phyloP scores from a whole-genome alignment of 768 basidiomycete genomes.

The Gymnopilus dilepis region DNA sequence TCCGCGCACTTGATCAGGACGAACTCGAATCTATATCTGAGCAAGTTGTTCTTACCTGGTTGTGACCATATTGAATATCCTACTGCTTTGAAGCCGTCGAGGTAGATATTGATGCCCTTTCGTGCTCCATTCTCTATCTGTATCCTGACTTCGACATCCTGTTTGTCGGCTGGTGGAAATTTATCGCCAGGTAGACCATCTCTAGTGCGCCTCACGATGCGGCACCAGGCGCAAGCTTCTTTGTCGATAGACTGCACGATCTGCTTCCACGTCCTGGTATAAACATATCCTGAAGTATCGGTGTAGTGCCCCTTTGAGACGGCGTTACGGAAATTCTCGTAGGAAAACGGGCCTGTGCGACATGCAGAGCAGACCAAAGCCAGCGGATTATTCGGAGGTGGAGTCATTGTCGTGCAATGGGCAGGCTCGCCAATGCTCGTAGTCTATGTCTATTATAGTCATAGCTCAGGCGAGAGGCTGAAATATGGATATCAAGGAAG shows the following conservation, averaged over 20 bases:
- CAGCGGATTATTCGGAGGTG: neutral
- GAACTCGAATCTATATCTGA: too few species aligned
- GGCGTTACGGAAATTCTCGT: conserved; percentile 3
- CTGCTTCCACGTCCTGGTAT: neutral
- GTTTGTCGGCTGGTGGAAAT: neutral
- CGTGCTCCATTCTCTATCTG: neutral
- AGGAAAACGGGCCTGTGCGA: conserved; percentile 12
- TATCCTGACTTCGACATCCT: neutral
- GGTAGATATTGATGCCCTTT: neutral
- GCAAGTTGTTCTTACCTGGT: too few species aligned
- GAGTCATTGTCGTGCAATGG: neutral
- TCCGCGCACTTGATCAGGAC: too few species aligned
- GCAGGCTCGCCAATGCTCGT: too few species aligned
- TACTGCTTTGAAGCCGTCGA: neutral
- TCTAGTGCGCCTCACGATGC: neutral
- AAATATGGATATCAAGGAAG: too few species aligned
- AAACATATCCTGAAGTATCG: neutral
- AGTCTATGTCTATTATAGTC: too few species aligned
- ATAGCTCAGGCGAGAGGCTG: too few species aligned
- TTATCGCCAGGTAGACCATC: conserved; percentile 7
- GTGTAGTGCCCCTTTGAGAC: conserved; percentile 1
- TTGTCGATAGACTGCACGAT: neutral
- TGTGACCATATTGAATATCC: neutral
- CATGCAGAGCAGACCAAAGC: conserved; percentile 12
- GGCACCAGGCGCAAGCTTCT: neutral